Evolutionary conservation across 2,329 filamentous ascomycete genomes (phyloP).

Genomic region (Elsinoe arachidis): DNA sequence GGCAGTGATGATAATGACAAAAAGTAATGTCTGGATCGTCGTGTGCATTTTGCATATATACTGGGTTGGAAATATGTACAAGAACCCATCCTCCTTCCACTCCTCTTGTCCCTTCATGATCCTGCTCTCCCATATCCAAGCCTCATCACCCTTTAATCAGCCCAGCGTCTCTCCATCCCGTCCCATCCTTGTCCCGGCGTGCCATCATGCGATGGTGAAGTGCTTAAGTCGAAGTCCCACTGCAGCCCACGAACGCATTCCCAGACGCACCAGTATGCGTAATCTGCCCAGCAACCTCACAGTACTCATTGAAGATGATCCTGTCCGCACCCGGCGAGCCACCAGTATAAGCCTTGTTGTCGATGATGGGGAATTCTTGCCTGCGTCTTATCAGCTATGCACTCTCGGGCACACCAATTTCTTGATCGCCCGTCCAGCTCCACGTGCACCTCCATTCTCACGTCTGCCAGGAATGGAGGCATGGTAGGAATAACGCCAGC

Average conservation of each 20-base stretch:
- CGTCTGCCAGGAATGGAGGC: no score
- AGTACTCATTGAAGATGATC: conserved; percentile 51
- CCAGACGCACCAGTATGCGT: conserved; percentile 63
- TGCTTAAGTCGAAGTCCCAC: conserved; percentile 25
- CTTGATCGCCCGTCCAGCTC: no score
- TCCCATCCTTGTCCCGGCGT: not conserved
- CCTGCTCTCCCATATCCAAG: not conserved
- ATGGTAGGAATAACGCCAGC: no score
- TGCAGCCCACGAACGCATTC: conserved; percentile 60
- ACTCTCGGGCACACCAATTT: not conserved
- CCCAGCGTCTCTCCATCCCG: not conserved
- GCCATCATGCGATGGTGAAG: not conserved
- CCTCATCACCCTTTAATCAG: not conserved
- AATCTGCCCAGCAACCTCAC: conserved; percentile 54
- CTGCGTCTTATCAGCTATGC: not conserved
- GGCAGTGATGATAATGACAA: no score
- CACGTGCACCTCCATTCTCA: no score
- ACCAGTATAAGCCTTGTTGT: conserved; percentile 44
- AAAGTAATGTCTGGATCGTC: no score
- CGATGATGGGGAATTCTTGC: conserved; percentile 55
- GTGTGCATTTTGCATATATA: no score
- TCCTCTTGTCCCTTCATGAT: not conserved
- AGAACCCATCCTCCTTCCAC: not conserved
- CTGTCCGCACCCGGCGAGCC: conserved; percentile 59
- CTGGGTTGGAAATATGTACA: not conserved